Base-by-base conservation (phyloP, 305 asterid genomes). In the Ilex paraguariensis region DNA sequence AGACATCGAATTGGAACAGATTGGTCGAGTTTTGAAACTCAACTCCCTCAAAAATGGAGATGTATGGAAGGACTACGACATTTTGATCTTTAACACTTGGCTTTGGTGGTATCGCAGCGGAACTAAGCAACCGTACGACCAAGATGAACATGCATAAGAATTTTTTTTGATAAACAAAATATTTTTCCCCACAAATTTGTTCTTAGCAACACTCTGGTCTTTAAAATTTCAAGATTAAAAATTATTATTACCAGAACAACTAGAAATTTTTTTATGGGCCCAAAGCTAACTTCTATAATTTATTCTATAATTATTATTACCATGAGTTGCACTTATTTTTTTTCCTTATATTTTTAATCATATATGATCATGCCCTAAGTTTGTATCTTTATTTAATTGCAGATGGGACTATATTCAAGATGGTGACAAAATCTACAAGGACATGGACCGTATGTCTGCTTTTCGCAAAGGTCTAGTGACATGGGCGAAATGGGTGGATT, bases 41-140 rank as follows among this genome's bases (percentile, higher is more conserved):
- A 71, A 87, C 21, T 84, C 96, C 3, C 55, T 89, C 2, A 75
- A 69, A 39, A 64, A 62, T 56, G 95, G 91, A 39, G 79, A 66
- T 0, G 68, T 42, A 2, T 89, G 96, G 96, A 84, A 73, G 73
- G 61, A 76, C 30, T 67, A 65, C 0, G 88, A 88, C 60, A 72
- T 82, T 65, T 63, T 86, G 15, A 69, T 88, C 60, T 84, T 88
- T 72, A 86, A 88, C 70, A 84, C 88, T 0, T 87, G 95, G 90
- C 90, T 75, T 40, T 88, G 96, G 96, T 88, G 95, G 94, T 64
- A 66, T 52, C 82, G 92, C 3, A 72, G 54, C 0, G 95, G 91
- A 51, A 65, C 76, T 31, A 70, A 74, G 44, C 96, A 88, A 63
- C 90, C 84, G 91, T 87, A 81, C 6, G 73, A 39, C 10, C 0